Percentiles rank a stretch among this genome's conserved stretches.
phyloP scores from a whole-genome alignment of 1,284 basidiomycete genomes.

The Pseudozyma tsukubaensis region DNA sequence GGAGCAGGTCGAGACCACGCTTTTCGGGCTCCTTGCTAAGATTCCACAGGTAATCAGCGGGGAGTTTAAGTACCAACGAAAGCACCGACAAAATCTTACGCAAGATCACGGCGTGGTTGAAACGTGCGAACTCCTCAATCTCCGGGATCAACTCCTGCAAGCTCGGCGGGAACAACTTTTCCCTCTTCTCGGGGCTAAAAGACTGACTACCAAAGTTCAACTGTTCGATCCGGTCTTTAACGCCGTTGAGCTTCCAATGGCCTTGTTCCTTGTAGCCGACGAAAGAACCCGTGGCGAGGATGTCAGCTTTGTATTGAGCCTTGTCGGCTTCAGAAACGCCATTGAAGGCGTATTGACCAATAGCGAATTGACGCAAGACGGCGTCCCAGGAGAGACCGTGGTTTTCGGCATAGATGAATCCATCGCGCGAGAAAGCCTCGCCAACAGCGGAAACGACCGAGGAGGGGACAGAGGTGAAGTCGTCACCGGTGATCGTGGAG shows the following conservation, averaged over 20 bases:
- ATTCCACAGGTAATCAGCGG: conserved; percentile 70
- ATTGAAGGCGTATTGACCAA: conserved; percentile 66
- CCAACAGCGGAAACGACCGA: conserved; percentile 58
- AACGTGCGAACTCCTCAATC: conserved; percentile 69
- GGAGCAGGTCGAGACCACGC: conserved; percentile 70
- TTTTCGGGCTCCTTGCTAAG: conserved; percentile 69
- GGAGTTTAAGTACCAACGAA: conserved; percentile 70
- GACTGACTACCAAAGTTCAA: conserved; percentile 70
- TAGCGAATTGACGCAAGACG: conserved; percentile 65
- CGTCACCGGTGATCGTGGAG: conserved; percentile 55
- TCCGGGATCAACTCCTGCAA: conserved; percentile 65
- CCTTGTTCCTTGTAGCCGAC: conserved; percentile 71
- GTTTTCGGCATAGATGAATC: conserved; percentile 67
- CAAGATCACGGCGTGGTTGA: conserved; percentile 68
- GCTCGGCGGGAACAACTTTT: conserved; percentile 50
- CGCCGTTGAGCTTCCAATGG: conserved; percentile 69
- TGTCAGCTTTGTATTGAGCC: conserved; percentile 62
- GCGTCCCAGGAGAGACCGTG: conserved; percentile 63
- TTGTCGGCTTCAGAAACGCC: conserved; percentile 60
- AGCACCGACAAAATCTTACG: conserved; percentile 70
- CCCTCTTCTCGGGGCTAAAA: conserved; percentile 50
- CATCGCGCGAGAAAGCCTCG: conserved; percentile 57
- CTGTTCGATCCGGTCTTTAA: conserved; percentile 70
- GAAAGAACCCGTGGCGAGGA: conserved; percentile 59
- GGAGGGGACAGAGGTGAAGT: conserved; percentile 58